Evolutionary conservation across 495 filamentous ascomycete species (phyloP).

Genomic region (Neurospora sp.): DNA sequence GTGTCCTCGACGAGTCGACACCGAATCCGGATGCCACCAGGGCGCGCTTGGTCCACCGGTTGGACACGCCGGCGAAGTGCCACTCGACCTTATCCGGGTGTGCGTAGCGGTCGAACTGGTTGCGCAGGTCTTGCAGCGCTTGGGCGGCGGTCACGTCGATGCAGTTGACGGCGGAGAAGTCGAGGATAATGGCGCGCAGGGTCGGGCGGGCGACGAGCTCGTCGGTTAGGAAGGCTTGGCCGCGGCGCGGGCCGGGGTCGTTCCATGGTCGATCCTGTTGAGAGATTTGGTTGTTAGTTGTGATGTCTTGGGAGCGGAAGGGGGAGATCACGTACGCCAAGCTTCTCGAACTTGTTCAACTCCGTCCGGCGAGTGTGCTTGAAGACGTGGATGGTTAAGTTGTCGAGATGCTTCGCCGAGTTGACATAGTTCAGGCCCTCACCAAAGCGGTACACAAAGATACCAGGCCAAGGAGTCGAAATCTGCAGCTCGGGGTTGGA

Average conservation of each 20-base stretch:
- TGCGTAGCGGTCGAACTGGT: conserved; percentile 40
- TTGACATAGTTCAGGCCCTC: conserved; percentile 46
- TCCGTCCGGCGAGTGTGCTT: conserved; percentile 32
- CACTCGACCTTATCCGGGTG: conserved; percentile 38
- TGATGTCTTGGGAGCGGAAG: not conserved
- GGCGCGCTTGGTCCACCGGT: conserved; percentile 40
- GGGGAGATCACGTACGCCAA: conserved; percentile 24
- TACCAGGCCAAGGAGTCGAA: conserved; percentile 33
- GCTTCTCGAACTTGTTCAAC: conserved; percentile 23
- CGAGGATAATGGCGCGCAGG: conserved; percentile 39
- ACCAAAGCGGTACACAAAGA: conserved; percentile 42
- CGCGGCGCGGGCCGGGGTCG: conserved; percentile 68
- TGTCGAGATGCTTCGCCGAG: conserved; percentile 37
- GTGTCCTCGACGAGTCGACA: conserved; percentile 1
- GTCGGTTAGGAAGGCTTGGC: conserved; percentile 24
- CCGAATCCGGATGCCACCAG: conserved; percentile 41
- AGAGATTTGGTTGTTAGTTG: conserved; percentile 3
- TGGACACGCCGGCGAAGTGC: conserved; percentile 40
- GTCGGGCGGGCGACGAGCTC: conserved; percentile 27
- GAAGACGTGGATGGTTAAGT: conserved; percentile 32
- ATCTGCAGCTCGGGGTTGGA: conserved; percentile 33
- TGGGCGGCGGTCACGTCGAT: conserved; percentile 41
- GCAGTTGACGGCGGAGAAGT: conserved; percentile 38
- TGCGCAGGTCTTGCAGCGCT: conserved; percentile 37
- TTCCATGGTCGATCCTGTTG: conserved; percentile 60